These are phyloP conservation scores for Paxillus rubicundulus DNA, from an alignment of 768 basidiomycete species.

Conservation along the genomic window DNA sequence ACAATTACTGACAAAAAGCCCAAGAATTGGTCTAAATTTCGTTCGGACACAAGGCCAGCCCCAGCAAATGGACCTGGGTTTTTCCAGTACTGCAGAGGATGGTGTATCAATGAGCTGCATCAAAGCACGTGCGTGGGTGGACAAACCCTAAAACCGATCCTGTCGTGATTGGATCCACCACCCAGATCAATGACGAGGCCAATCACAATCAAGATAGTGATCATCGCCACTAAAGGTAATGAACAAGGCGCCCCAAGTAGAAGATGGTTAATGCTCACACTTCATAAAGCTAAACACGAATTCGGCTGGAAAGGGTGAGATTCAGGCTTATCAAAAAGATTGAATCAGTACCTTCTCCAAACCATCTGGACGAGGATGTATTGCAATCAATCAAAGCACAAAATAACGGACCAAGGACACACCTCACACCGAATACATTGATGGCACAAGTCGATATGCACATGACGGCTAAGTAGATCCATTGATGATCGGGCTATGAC, in stretches of 20 bases:
- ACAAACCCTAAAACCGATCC: slow-evolving; percentile 64
- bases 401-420: neutral
- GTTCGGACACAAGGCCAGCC: slow-evolving; percentile 30
- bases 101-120: neutral
- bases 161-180: slow-evolving; percentile 65
- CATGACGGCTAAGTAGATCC: slow-evolving; percentile 59
- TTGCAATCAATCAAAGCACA: neutral
- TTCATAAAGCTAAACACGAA: slow-evolving; percentile 68
- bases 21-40: slow-evolving; percentile 41
- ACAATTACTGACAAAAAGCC: slow-evolving; percentile 43
- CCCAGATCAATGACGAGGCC: slow-evolving; percentile 75
- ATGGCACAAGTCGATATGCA: slow-evolving; percentile 55
- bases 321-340: neutral
- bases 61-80: slow-evolving; percentile 54
- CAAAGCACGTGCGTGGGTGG: neutral
- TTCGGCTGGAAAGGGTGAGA: slow-evolving; percentile 44
- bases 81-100: slow-evolving; percentile 53
- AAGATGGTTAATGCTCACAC: slow-evolving; percentile 35
- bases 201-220: slow-evolving; percentile 55
- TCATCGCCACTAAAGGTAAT: slow-evolving; percentile 46
- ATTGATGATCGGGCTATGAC: slow-evolving; percentile 44
- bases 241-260: neutral
- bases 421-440: slow-evolving; percentile 73
- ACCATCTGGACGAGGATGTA: slow-evolving; percentile 38
- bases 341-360: slow-evolving; percentile 54